Evolutionary conservation across 1,139 yeast species (phyloP).

Genomic region (Suhomyces maxii): DNA sequence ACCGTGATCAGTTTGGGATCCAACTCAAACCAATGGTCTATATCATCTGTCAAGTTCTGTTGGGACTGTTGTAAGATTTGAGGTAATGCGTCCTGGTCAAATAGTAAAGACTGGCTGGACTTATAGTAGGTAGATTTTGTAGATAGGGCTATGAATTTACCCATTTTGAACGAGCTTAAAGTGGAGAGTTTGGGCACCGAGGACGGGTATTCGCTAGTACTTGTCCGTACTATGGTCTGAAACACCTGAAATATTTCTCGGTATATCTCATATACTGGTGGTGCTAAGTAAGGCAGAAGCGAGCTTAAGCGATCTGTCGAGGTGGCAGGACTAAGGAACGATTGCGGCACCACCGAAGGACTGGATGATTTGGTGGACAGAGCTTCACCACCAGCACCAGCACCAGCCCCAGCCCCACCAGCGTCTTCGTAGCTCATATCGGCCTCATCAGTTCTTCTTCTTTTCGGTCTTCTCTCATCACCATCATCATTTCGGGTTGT

Average conservation of each 20-base stretch:
- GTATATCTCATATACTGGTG: constrained; percentile 29
- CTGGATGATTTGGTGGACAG: not conserved
- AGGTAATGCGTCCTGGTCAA: constrained; percentile 34
- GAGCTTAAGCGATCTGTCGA: constrained; percentile 28
- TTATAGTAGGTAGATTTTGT: constrained; percentile 37
- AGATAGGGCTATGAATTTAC: constrained; percentile 34
- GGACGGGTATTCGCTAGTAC: constrained; percentile 7
- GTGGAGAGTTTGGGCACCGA: constrained; percentile 23
- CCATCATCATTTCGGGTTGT: not conserved
- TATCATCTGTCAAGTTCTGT: constrained; percentile 30
- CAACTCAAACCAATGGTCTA: constrained; percentile 40
- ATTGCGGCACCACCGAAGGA: not conserved
- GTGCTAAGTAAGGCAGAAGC: constrained; percentile 26
- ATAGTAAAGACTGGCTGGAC: constrained; percentile 32
- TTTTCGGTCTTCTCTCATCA: not conserved
- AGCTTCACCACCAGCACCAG: not conserved
- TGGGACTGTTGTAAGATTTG: constrained; percentile 20
- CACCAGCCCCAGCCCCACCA: not conserved
- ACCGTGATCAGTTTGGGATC: constrained; percentile 27
- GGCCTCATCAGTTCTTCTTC: not conserved
- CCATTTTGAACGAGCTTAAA: constrained; percentile 32
- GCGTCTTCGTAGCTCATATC: constrained; percentile 2
- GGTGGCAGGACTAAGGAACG: constrained; percentile 20
- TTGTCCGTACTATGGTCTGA: constrained; percentile 23
- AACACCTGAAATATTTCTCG: constrained; percentile 34